Evolutionary conservation across 129 eudicot genomes (phyloP), one percentile per base, ranked within the genome.

Genomic region (Chrysanthemum seticuspe): DNA sequence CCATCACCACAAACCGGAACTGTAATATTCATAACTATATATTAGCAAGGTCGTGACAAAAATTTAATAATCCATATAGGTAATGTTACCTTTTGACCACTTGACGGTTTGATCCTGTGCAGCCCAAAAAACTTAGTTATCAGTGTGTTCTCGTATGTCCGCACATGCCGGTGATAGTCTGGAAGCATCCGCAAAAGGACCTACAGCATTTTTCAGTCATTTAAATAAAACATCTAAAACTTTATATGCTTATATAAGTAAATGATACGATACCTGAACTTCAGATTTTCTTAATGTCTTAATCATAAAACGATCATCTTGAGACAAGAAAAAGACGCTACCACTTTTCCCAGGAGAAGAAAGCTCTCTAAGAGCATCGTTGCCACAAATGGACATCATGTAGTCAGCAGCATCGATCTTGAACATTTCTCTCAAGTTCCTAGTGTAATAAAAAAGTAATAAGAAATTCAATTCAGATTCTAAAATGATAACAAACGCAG

Each of bases 291-390:
- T 78, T 61, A 94, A 78, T 51, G 99, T 94, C 81, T 94, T 94
- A 59, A 94, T 90, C 96, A 94, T 90, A 81, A 94, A 94, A 63
- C 91, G 96, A 70, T 94, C 99, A 78, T 94, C 99, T 80, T 90
- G 99, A 47, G 99, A 94, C 65, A 94, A 79, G 78, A 90, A 94
- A 82, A 94, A 94, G 29, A 94, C 89, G 63, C 99, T 94, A 15
- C 99, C 99, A 83, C 99, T 94, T 81, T 94, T 94, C 59, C 98
- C 99, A 12, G 99, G 97, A 60, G 99, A 94, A 54, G 99, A 94
- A 78, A 94, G 88, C 77, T 94, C 97, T 81, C 96, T 79, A 23
- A 94, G 88, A 58, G 97, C 91, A 76, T 90, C 99, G 80, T 94
- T 90, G 70, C 99, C 99, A 80, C 99, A 94, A 63, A 94, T 88